These are phyloP conservation scores for Cetradonia linearis DNA, from an alignment of 495 filamentous ascomycete genomes.

Conservation along the genomic window DNA sequence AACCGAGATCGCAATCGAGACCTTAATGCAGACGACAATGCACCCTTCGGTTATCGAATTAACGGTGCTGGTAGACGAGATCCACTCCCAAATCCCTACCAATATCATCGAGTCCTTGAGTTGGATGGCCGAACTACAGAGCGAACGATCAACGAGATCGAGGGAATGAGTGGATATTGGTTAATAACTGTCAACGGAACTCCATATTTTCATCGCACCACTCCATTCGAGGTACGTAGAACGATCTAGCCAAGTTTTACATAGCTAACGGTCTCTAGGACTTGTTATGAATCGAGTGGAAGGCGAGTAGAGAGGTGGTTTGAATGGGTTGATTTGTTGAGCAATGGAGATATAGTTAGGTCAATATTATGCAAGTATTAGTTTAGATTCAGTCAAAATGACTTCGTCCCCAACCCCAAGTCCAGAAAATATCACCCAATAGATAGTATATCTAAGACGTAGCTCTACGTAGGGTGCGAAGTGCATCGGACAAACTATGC, in stretches of 20 bases:
- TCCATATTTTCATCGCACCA: neutral
- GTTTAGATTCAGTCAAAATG: no score
- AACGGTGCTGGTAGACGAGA: neutral
- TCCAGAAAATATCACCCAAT: no score
- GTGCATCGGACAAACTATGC: constrained; percentile 9
- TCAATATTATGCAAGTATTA: no score
- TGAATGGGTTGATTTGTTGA: no score
- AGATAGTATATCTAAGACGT: no score
- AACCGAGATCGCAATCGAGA: neutral
- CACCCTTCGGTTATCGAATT: neutral
- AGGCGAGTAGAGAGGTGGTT: no score
- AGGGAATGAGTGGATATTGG: neutral
- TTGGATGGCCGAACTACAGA: neutral
- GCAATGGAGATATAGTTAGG: no score
- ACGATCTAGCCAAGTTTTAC: neutral
- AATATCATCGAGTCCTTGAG: neutral
- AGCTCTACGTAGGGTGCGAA: constrained; percentile 12
- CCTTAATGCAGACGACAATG: neutral
- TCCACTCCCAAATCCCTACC: neutral
- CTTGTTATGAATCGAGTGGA: neutral
- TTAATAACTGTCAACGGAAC: neutral
- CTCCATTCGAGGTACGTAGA: neutral
- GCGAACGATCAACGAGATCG: neutral
- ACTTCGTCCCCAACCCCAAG: no score
- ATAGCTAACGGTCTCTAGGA: neutral